These are phyloP conservation scores for Suillus subluteus DNA, from an alignment of 768 basidiomycete species.

Conservation along the genomic window DNA sequence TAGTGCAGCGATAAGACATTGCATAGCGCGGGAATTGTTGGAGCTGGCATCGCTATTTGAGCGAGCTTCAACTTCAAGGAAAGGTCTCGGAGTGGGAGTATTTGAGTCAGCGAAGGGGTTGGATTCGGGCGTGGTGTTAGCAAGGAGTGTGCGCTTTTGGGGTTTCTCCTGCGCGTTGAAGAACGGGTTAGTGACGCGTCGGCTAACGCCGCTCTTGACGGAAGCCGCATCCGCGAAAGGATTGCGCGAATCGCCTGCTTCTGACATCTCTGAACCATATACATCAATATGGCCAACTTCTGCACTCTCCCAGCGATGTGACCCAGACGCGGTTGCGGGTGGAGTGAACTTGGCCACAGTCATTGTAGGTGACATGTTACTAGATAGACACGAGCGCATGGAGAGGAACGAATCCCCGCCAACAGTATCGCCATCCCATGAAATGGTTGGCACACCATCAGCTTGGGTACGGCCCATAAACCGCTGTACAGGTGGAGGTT, in stretches of 20 bases:
- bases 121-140: conserved; percentile 17
- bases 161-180: conserved; percentile 45
- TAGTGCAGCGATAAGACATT: conserved; percentile 71
- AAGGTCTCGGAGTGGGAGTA: conserved; percentile 23
- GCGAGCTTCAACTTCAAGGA: conserved; percentile 32
- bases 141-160: conserved; percentile 20
- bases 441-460: conserved; percentile 41
- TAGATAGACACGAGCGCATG: conserved; percentile 43
- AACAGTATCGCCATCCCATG: conserved; percentile 55
- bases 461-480: conserved; percentile 47
- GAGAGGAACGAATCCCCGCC: conserved; percentile 55
- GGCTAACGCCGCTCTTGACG: conserved; percentile 17
- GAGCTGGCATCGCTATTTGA: conserved; percentile 27
- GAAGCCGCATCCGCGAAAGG: conserved; percentile 31
- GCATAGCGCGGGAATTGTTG: conserved; percentile 57
- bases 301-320: conserved; percentile 72
- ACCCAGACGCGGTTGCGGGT: conserved; percentile 48
- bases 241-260: conserved; percentile 20
- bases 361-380: conserved; percentile 53
- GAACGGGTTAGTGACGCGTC: conserved; percentile 39
- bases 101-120: conserved; percentile 50
- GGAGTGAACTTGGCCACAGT: conserved; percentile 67
- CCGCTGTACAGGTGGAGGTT: conserved; percentile 42
- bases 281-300: conserved; percentile 55
- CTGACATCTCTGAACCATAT: conserved; percentile 18